Base-by-base conservation (phyloP, 371 early-diverging fungal species). In the Ordospora colligata region DNA sequence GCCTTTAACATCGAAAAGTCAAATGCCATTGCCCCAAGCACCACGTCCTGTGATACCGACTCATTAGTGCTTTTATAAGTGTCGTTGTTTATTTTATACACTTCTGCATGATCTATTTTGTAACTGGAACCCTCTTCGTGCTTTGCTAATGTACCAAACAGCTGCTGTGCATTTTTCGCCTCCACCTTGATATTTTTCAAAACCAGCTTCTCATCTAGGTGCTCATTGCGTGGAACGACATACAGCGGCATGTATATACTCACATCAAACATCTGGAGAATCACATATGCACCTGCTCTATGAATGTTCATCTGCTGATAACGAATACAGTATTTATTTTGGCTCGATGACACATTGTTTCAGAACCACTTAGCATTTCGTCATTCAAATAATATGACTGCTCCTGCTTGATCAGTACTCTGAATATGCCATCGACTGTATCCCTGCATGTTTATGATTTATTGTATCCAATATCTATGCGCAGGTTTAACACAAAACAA, bases 1-100 rank as follows among this genome's bases (percentile, higher is more conserved):
- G 58, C 37, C 58, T 58, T 58, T n/a, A 58, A 25, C 58, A 58
- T 58, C 0, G 58, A 58, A 37, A 58, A 58, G 58, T 58, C 58
- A 37, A 58, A 58, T 10, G 58, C 10, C 58, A 58, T 58, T 14
- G 58, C 40, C n/a, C 58, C 58, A 58, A 58, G 17, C 5, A 8
- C 40, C 1, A 37, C 17, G 1, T 37, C n/a, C 17, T 58, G 27
- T 3, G 58, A n/a, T 6, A 14, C 37, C 27, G 17, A 11, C 14
- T 19, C 40, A 17, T 11, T 25, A 1, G 4, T 11, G 2, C 37
- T 14, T 3, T 37, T 14, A 7, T 37, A 14, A 2, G 4, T 11
- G 7, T 37, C 58, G 40, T 37, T 40, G 14, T 32, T 40, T 7
- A 58, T 58, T 19, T 10, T 27, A 17, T 58, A 58, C 40, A 58